phyloP scores from a whole-genome alignment of 805 yeast genomes.

The Huiozyma naganishii region DNA sequence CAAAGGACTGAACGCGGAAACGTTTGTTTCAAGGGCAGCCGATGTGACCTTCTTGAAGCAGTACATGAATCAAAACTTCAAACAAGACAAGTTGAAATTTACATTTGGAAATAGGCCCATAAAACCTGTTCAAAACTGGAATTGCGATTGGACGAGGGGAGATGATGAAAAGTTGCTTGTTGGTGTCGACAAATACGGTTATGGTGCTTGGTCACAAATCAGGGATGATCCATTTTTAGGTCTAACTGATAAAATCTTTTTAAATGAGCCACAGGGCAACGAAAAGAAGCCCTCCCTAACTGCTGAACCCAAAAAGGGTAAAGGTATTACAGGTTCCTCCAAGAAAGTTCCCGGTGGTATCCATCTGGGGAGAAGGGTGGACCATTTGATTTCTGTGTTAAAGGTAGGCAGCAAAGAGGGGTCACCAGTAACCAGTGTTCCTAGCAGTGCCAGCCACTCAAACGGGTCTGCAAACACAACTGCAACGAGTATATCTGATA shows the following conservation, averaged over 20 bases:
- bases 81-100: slow-evolving; percentile 49
- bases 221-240: slow-evolving; percentile 92
- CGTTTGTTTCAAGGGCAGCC: slow-evolving; percentile 70
- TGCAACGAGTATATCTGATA: slow-evolving; percentile 4
- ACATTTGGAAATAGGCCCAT: slow-evolving; percentile 45
- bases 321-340: slow-evolving; percentile 24
- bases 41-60: slow-evolving; percentile 62
- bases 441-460: slow-evolving; percentile 4
- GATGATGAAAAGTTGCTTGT: slow-evolving; percentile 82
- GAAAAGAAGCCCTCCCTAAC: neutral
- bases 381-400: slow-evolving; percentile 65
- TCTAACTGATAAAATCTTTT: slow-evolving; percentile 70
- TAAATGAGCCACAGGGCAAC: slow-evolving; percentile 34
- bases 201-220: slow-evolving; percentile 89
- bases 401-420: slow-evolving; percentile 46
- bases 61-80: slow-evolving; percentile 38
- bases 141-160: slow-evolving; percentile 67
- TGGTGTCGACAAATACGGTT: slow-evolving; percentile 88
- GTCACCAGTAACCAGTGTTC: slow-evolving; percentile 5
- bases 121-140: slow-evolving; percentile 85
- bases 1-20: slow-evolving; percentile 82
- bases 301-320: slow-evolving; percentile 11
- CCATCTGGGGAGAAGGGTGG: slow-evolving; percentile 85
- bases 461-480: slow-evolving; percentile 9
- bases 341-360: slow-evolving; percentile 86